Evolutionary conservation across 2,329 filamentous ascomycete species (phyloP), one percentile per base, ranked within the genome.

Genomic region (Xenosphaeropsis pyriputrescens): DNA sequence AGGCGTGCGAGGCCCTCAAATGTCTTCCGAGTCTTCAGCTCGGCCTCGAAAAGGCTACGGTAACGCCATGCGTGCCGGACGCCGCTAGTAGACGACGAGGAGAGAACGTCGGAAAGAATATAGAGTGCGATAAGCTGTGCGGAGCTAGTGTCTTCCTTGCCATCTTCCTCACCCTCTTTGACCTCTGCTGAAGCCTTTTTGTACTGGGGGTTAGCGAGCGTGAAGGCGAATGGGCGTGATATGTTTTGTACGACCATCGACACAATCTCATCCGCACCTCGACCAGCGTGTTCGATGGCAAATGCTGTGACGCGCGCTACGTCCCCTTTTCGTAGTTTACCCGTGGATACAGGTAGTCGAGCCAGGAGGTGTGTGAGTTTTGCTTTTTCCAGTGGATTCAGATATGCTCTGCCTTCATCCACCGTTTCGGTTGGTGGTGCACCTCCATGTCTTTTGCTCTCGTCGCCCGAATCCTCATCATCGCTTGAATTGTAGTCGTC

Each of bases 201-300:
- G 11, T 60, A 59, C 6, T 71, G 63, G 0, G 76, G 72, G 42
- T 85, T 88, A 17, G 81, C 82, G 6, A 70, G 70, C 1, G 77
- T 84, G 46, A 79, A 74, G 5, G 77, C 71, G 41, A 93, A 75
- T 0, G 91, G 91, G 37, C 70, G 74, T 41, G 81, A 68, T 26
- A 96, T 68, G 50, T 98, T 96, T 1, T 76, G 69, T 0, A 93
- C 72, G 29, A 96, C 77, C 59, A 93, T 74, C 36, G 89, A 74
- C n/a, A 93, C 86, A 29, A 95, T 79, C 60, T 96, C 91, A 45
- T 93, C 83, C 11, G 85, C 82, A 13, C 88, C 91, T 15, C 76
- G 70, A 30, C 80, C 84, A 2, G 86, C 83, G 54, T 96, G 85
- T 2, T 79, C 79, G 39, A 96, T 85, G 11, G 88, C 88, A 58